Evolutionary conservation across 192 early-diverging fungal species (phyloP).

Genomic region (Podila verticillata): DNA sequence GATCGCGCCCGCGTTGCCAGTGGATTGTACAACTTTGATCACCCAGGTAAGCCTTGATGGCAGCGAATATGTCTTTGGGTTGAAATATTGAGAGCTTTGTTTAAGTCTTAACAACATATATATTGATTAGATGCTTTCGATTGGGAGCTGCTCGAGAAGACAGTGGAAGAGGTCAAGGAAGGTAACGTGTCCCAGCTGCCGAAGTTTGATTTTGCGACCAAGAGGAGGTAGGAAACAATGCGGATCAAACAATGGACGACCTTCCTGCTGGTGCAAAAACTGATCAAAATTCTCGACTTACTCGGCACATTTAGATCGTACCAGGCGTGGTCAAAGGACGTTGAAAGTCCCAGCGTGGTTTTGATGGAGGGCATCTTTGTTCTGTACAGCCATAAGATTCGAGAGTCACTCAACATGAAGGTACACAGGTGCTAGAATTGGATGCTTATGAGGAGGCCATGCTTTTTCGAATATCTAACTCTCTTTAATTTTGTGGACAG

Average conservation of each 20-base stretch:
- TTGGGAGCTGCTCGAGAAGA: slow-evolving; percentile 69
- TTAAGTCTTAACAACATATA: too few species aligned
- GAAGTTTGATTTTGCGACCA: slow-evolving; percentile 66
- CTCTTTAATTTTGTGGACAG: slow-evolving; percentile 2
- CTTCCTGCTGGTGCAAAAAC: background rate
- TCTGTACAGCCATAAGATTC: slow-evolving; percentile 75
- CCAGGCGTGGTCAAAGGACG: slow-evolving; percentile 17
- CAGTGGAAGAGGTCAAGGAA: slow-evolving; percentile 59
- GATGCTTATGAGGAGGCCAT: too few species aligned
- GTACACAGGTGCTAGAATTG: slow-evolving; percentile 23
- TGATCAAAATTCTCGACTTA: background rate
- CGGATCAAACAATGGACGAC: background rate
- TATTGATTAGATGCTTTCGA: slow-evolving; percentile 71
- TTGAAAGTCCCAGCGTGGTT: slow-evolving; percentile 68
- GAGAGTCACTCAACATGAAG: slow-evolving; percentile 78
- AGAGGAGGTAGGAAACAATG: slow-evolving; percentile 48
- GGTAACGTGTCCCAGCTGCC: slow-evolving; percentile 67
- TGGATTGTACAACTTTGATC: slow-evolving; percentile 74
- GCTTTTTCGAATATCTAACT: too few species aligned
- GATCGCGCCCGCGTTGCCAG: slow-evolving; percentile 59
- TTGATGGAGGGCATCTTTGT: slow-evolving; percentile 83
- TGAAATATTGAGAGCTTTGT: background rate
- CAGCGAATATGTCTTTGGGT: too few species aligned
- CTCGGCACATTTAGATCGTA: slow-evolving; percentile 9
- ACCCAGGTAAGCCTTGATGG: slow-evolving; percentile 60